phyloP scores from a whole-genome alignment of 345 rosid species.

The Bruguiera gymnorhiza region DNA sequence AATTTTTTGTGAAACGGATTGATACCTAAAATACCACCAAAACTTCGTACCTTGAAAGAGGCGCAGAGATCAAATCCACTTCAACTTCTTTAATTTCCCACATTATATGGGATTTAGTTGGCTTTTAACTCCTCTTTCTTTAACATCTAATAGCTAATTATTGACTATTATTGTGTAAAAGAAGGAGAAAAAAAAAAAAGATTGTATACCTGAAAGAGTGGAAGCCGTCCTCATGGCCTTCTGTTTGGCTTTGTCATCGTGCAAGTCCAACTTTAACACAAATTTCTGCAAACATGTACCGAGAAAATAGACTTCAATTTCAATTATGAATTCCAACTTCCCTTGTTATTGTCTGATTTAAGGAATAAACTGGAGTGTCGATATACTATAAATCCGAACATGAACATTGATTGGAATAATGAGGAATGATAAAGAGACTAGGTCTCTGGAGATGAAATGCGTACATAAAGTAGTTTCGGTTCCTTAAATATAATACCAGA shows the following conservation, averaged over 20 bases:
- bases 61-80: too few relatives aligned
- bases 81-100: too few relatives aligned
- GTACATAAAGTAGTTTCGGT: too few relatives aligned
- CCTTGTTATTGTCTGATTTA: too few relatives aligned
- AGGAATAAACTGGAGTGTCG: too few relatives aligned
- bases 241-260: constrained; percentile 77
- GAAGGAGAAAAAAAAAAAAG: neutral
- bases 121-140: too few relatives aligned
- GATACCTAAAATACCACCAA: neutral
- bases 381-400: neutral
- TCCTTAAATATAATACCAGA: too few relatives aligned
- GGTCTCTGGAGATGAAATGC: neutral
- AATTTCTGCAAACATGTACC: constrained; percentile 53
- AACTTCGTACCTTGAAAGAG: too few relatives aligned
- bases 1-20: neutral
- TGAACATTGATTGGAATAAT: neutral
- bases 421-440: neutral
- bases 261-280: constrained; percentile 71
- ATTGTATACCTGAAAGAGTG: constrained; percentile 57
- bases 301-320: too few relatives aligned
- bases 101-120: too few relatives aligned
- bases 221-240: constrained; percentile 89
- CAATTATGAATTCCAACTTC: too few relatives aligned
- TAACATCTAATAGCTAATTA: too few relatives aligned
- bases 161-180: neutral